Evolutionary conservation across 805 yeast genomes (phyloP), one percentile per base, ranked within the genome.

Genomic region (Candida mattraensis): DNA sequence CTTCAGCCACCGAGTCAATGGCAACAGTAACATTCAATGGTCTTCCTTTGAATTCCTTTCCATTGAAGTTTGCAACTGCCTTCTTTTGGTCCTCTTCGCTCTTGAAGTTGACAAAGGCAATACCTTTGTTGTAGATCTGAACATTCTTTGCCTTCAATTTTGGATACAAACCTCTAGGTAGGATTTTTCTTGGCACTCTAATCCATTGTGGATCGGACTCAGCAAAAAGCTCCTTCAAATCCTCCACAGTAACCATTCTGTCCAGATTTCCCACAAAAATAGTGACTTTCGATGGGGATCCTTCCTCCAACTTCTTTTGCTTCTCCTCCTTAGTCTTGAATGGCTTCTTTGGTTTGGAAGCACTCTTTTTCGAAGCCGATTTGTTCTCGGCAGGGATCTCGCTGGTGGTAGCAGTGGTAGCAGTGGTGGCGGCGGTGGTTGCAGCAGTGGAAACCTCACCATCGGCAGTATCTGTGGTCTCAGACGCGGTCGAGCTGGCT

Each of bases 1-100:
- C 45, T 21, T 30, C 42, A 21, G 52, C 63, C 7, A 54, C 66
- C 8, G 80, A 67, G 51, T 81, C 86, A 44, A 84, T 73, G 14
- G 96, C 96, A 49, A 81, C 73, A 47, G 80, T 82, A 40, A 83
- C 87, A 29, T 72, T 64, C 40, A 88, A 64, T 32, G 68, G 69
- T 58, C 85, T 75, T 33, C 83, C 95, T 42, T 76, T 76, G 48
- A 83, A 64, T 34, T 69, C 72, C 52, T 69, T 70, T 35, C 87
- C 94, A 45, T 83, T 72, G 60, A 80, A 79, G 52, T 77, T 75
- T 23, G 70, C 77, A 42, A 86, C 64, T 12, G 76, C 78, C 46
- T 58, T 46, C 54, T 64, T 58, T 54, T 76, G 80, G 22, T 54
- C 48, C 35, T 70, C 76, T 41, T 70, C 70, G 45, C 52, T 51